Percentiles rank a stretch among this genome's conserved stretches.
phyloP scores from a whole-genome alignment of 768 basidiomycete species.

The Erythrobasidium yunnanense region DNA sequence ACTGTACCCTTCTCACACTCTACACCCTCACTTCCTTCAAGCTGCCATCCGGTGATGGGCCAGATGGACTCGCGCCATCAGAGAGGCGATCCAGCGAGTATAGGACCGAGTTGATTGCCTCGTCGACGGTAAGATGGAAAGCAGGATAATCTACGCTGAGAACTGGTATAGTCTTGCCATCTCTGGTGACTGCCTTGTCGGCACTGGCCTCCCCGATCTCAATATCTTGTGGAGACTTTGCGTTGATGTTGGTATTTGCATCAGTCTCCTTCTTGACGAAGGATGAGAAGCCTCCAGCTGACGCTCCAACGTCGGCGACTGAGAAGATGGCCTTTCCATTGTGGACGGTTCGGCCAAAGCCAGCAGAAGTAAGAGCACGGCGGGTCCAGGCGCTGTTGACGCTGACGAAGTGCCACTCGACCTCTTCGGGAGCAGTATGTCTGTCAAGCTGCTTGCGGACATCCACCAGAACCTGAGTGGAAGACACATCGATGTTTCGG shows the following conservation, averaged over 20 bases:
- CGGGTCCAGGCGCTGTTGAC: slow-evolving; percentile 76
- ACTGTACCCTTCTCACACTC: too few species aligned
- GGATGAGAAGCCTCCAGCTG: background rate
- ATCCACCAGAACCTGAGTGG: slow-evolving; percentile 81
- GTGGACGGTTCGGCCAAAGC: slow-evolving; percentile 19
- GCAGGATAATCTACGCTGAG: slow-evolving; percentile 16
- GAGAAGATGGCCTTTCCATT: slow-evolving; percentile 27
- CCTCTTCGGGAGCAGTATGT: slow-evolving; percentile 52
- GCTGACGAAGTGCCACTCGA: slow-evolving; percentile 85
- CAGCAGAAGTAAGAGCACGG: slow-evolving; percentile 25
- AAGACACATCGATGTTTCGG: slow-evolving; percentile 80
- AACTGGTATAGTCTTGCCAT: slow-evolving; percentile 9
- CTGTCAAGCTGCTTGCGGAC: slow-evolving; percentile 74
- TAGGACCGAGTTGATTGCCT: background rate
- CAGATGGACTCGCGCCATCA: background rate
- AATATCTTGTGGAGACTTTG: background rate
- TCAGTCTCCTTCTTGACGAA: background rate
- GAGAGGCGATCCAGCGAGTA: too few species aligned
- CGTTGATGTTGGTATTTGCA: background rate
- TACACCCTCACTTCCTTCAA: background rate
- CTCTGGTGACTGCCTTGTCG: background rate
- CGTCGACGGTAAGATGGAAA: slow-evolving; percentile 23
- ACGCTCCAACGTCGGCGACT: slow-evolving; percentile 17
- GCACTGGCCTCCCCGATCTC: slow-evolving; percentile 6
- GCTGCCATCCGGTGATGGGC: background rate